Percentiles rank a stretch among this genome's conserved stretches.
Evolutionary conservation across 768 basidiomycete species (phyloP).

Genomic region (Podaxis sp.): DNA sequence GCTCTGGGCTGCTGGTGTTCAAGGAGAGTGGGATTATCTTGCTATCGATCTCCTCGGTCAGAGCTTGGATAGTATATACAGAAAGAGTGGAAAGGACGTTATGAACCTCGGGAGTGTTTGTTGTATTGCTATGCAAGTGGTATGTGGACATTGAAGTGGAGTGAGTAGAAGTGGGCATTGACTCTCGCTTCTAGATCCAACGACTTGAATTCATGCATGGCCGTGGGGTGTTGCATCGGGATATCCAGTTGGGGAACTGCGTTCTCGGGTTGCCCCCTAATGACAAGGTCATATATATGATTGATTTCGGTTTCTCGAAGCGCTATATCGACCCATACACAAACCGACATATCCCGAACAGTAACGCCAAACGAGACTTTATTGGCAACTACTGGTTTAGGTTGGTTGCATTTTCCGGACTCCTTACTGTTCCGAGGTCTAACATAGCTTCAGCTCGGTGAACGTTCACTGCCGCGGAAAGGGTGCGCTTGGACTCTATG

Average conservation of each 20-base stretch:
- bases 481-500: constrained; percentile 40
- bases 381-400: constrained; percentile 87
- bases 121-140: constrained; percentile 75
- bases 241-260: constrained; percentile 80
- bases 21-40: constrained; percentile 66
- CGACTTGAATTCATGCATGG: constrained; percentile 77
- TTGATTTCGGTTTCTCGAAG: constrained; percentile 85
- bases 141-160: constrained; percentile 32
- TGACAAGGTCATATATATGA: constrained; percentile 70
- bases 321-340: constrained; percentile 68
- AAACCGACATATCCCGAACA: constrained; percentile 69
- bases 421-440: neutral
- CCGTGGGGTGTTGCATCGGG: constrained; percentile 71
- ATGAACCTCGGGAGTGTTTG: constrained; percentile 76
- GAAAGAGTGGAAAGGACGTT: constrained; percentile 50
- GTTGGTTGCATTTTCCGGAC: constrained; percentile 25
- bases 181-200: constrained; percentile 48
- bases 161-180: neutral
- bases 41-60: constrained; percentile 76
- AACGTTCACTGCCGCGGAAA: constrained; percentile 76
- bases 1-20: constrained; percentile 61
- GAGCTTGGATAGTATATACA: constrained; percentile 65
- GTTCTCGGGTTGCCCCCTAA: constrained; percentile 61
- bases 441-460: constrained; percentile 46
- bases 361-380: constrained; percentile 66